A percentile compares a stretch with the other conserved stretches of the same genome.
Conservation (phyloP, 2,329 filamentous ascomycete genomes). For the Trichoderma hamatum region DNA sequence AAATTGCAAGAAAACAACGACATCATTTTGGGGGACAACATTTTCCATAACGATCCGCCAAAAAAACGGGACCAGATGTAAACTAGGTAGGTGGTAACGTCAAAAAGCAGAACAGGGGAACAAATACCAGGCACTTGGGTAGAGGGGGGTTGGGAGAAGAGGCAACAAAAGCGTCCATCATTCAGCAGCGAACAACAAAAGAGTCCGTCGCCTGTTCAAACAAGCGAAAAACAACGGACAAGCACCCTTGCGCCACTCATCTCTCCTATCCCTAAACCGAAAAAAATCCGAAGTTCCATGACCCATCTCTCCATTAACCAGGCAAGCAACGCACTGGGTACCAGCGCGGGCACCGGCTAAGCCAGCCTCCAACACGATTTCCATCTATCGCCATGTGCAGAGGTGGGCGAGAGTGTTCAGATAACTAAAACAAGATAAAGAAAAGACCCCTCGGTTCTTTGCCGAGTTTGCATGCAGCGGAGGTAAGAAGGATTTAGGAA, state of each 20-base stretch:
- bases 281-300: slow-evolving; percentile 40
- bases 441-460: slow-evolving; percentile 42
- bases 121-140: slow-evolving; percentile 23
- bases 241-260: slow-evolving; percentile 24
- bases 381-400: slow-evolving; percentile 31
- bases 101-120: slow-evolving; percentile 24
- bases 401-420: slow-evolving; percentile 30
- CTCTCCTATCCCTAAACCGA: slow-evolving; percentile 26
- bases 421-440: slow-evolving; percentile 35
- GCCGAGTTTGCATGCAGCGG: slow-evolving; percentile 44
- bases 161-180: slow-evolving; percentile 25
- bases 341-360: slow-evolving; percentile 40
- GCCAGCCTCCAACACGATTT: slow-evolving; percentile 39
- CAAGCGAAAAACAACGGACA: slow-evolving; percentile 12
- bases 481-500: slow-evolving; percentile 52
- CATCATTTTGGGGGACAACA: slow-evolving; percentile 35
- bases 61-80: slow-evolving; percentile 26
- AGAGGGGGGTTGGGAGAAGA: slow-evolving; percentile 9
- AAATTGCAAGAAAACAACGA: slow-evolving; percentile 31
- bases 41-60: slow-evolving; percentile 38
- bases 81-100: slow-evolving; percentile 27
- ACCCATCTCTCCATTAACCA: slow-evolving; percentile 41
- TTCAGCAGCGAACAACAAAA: slow-evolving; percentile 35
- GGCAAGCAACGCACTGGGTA: slow-evolving; percentile 43
- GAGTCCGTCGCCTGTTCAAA: slow-evolving; percentile 21